These are phyloP conservation scores for Aureobasidium sp. DNA, from an alignment of 2,329 filamentous ascomycete genomes.

Conservation along the genomic window DNA sequence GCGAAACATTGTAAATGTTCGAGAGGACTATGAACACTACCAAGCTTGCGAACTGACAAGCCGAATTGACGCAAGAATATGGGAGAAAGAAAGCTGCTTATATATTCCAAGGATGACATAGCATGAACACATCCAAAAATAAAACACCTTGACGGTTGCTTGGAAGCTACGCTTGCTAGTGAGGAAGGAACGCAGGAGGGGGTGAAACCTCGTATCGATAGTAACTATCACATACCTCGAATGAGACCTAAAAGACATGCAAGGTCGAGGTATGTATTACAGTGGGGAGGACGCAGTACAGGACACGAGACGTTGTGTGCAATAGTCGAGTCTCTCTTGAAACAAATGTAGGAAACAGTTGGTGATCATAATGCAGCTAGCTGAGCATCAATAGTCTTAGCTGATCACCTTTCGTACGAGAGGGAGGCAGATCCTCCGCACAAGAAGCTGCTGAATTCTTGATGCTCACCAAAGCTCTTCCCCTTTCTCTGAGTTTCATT, in stretches of 20 bases:
- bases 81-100: not conserved
- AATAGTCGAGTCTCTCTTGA: not conserved
- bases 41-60: not conserved
- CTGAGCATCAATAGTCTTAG: not conserved
- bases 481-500: not conserved
- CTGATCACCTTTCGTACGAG: not conserved
- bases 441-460: not conserved
- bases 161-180: not conserved
- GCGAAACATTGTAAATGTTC: not conserved
- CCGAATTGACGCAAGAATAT: not conserved
- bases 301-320: not conserved
- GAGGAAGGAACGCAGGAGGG: not conserved
- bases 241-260: not conserved
- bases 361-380: not conserved
- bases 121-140: not conserved
- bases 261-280: not conserved
- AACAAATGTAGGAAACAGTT: not conserved
- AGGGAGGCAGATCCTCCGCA: not conserved
- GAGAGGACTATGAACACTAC: too few relatives aligned
- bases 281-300: not conserved
- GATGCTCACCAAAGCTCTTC: not conserved
- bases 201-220: not conserved
- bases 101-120: not conserved
- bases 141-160: not conserved
- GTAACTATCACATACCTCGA: not conserved